These are phyloP conservation scores for Scenedesmus sp. DNA, from an alignment of 163 green algal species.

Conservation along the genomic window DNA sequence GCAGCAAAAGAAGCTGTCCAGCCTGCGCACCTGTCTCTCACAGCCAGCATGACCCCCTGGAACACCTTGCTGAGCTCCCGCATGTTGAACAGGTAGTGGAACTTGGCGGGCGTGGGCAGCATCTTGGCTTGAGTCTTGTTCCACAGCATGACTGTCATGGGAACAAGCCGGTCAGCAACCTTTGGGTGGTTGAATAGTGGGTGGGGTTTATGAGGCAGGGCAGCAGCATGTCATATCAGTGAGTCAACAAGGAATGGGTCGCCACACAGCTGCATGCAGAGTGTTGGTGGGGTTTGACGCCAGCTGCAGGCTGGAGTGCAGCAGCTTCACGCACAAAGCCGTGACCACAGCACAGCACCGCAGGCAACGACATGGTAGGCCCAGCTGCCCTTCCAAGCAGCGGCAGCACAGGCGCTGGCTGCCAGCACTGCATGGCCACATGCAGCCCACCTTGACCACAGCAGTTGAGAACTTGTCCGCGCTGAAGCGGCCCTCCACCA, in stretches of 20 bases:
- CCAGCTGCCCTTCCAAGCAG: too few species aligned
- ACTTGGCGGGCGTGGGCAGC: conserved; percentile 95
- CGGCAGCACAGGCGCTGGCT: too few species aligned
- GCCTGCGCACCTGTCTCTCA: conserved; percentile 75
- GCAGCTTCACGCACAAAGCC: too few species aligned
- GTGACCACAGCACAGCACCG: too few species aligned
- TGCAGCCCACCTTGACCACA: conserved; percentile 66
- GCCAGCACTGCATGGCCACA: not conserved
- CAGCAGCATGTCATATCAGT: too few species aligned
- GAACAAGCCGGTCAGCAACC: conserved; percentile 85
- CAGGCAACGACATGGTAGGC: too few species aligned
- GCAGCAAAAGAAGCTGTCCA: not conserved
- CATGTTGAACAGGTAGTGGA: conserved; percentile 98
- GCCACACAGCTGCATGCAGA: not conserved
- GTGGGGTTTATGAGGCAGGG: not conserved
- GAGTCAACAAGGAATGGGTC: too few species aligned
- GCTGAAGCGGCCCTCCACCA: conserved; percentile 90
- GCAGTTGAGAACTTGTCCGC: conserved; percentile 77
- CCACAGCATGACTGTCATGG: conserved; percentile 91
- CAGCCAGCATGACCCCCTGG: conserved; percentile 89
- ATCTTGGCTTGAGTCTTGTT: conserved; percentile 85
- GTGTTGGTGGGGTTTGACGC: not conserved
- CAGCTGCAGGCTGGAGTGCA: not conserved
- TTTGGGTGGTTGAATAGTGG: not conserved
- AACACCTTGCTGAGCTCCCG: conserved; percentile 94